A percentile compares a stretch with the other conserved stretches of the same genome.
Conservation (phyloP, 192 early-diverging fungal genomes). For the Gaertneriomyces semiglobifer region DNA sequence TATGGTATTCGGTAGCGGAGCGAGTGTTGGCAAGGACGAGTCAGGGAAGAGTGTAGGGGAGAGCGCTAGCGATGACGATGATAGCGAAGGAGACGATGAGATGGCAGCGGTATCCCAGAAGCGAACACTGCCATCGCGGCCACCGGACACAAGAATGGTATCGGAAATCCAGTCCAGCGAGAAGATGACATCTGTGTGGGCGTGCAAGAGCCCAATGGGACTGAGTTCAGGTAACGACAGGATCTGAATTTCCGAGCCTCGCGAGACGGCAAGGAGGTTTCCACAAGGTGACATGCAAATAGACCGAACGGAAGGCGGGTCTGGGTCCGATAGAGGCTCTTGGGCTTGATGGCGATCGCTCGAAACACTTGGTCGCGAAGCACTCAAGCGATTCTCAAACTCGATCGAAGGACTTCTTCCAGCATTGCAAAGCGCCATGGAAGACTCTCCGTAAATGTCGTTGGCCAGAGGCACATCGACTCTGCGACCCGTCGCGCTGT, state of each 20-base stretch:
- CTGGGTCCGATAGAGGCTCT: slow-evolving; percentile 23
- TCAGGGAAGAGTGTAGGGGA: neutral
- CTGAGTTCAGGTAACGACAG: slow-evolving; percentile 59
- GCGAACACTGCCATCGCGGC: slow-evolving; percentile 37
- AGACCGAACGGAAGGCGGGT: slow-evolving; percentile 52
- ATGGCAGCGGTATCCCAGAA: slow-evolving; percentile 16
- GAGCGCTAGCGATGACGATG: neutral
- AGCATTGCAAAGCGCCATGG: neutral
- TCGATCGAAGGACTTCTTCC: neutral
- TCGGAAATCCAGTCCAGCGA: slow-evolving; percentile 59
- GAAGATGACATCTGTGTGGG: slow-evolving; percentile 68
- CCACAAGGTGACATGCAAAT: slow-evolving; percentile 59
- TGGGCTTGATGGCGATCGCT: slow-evolving; percentile 4
- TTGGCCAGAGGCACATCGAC: slow-evolving; percentile 35
- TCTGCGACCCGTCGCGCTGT: slow-evolving; percentile 33
- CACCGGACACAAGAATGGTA: slow-evolving; percentile 55
- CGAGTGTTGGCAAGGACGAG: neutral
- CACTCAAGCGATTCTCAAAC: neutral
- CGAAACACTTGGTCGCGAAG: neutral
- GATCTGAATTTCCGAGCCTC: slow-evolving; percentile 58
- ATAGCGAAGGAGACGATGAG: neutral
- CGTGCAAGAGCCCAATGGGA: slow-evolving; percentile 54
- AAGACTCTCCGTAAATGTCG: neutral
- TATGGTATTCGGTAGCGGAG: slow-evolving; percentile 33
- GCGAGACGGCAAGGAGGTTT: slow-evolving; percentile 63